These are phyloP conservation scores for Buddleja alternifolia DNA, from an alignment of 257 asterid genomes.

Conservation along the genomic window DNA sequence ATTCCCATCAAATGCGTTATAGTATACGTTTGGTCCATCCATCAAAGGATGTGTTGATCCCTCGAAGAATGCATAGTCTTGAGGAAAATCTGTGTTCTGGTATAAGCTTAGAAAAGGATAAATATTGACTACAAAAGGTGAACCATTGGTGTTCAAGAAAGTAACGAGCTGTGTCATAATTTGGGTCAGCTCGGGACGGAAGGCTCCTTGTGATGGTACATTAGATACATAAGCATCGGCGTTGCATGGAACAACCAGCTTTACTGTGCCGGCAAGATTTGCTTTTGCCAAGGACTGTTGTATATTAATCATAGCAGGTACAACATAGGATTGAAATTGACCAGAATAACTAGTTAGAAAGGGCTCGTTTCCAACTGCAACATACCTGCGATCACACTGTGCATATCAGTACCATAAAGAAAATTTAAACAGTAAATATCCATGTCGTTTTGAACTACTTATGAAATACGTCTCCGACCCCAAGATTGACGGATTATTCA, in stretches of 20 bases:
- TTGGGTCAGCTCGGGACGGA: constrained; percentile 76
- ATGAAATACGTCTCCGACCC: not conserved
- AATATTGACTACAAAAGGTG: constrained; percentile 87
- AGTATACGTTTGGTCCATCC: constrained; percentile 80
- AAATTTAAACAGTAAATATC: constrained; percentile 15
- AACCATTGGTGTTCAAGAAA: constrained; percentile 76
- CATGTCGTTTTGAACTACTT: not conserved
- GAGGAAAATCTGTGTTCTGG: constrained; percentile 85
- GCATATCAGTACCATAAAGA: constrained; percentile 26
- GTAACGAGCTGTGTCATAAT: constrained; percentile 80
- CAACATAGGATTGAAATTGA: constrained; percentile 70
- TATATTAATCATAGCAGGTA: constrained; percentile 74
- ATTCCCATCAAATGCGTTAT: constrained; percentile 92
- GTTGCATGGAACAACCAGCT: constrained; percentile 95
- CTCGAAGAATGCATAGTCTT: constrained; percentile 90
- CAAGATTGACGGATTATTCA: not conserved
- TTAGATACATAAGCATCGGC: constrained; percentile 92
- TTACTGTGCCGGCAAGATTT: constrained; percentile 69
- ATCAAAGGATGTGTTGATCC: constrained; percentile 80
- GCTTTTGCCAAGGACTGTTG: constrained; percentile 74
- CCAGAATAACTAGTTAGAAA: constrained; percentile 79
- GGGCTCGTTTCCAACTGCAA: constrained; percentile 96
- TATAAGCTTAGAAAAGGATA: constrained; percentile 91
- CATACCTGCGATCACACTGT: constrained; percentile 56
- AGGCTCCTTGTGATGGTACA: constrained; percentile 89